Evolutionary conservation across 345 rosid genomes (phyloP).

Genomic region (Lepidium aucheri): DNA sequence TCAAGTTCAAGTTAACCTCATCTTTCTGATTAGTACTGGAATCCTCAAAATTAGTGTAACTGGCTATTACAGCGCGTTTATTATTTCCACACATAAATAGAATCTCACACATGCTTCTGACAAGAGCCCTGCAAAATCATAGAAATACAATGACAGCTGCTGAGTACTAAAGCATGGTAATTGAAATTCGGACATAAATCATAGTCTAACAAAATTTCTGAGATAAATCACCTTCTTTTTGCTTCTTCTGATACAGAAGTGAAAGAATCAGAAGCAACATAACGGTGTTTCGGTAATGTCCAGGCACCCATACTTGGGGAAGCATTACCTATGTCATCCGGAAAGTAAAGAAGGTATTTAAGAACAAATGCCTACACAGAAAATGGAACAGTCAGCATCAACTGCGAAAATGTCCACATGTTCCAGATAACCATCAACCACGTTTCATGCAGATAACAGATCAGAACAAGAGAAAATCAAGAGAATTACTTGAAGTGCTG

Average conservation of each 20-base stretch:
- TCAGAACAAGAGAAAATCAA: constrained; percentile 12
- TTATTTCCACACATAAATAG: constrained; percentile 77
- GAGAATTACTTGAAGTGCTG: constrained; percentile 78
- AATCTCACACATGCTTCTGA: constrained; percentile 91
- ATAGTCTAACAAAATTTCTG: neutral
- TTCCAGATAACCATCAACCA: neutral
- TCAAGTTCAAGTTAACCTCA: constrained; percentile 43
- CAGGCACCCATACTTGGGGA: constrained; percentile 29
- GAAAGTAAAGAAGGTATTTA: constrained; percentile 83
- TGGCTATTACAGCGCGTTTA: constrained; percentile 61
- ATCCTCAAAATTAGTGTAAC: constrained; percentile 33
- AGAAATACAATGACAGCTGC: constrained; percentile 2
- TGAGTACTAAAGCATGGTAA: neutral
- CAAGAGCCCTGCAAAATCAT: constrained; percentile 53
- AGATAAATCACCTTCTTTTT: constrained; percentile 62
- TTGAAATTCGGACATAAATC: neutral
- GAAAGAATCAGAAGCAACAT: constrained; percentile 46
- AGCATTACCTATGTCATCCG: constrained; percentile 47
- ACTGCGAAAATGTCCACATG: constrained; percentile 10
- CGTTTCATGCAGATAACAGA: neutral
- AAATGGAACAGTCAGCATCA: constrained; percentile 17
- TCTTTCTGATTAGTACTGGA: constrained; percentile 28
- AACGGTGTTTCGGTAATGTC: constrained; percentile 30
- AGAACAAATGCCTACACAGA: constrained; percentile 86
- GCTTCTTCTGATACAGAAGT: constrained; percentile 53